Percentiles rank a stretch among this genome's conserved stretches.
phyloP scores from a whole-genome alignment of 257 asterid species.

The Nicotiana tomentosiformis region DNA sequence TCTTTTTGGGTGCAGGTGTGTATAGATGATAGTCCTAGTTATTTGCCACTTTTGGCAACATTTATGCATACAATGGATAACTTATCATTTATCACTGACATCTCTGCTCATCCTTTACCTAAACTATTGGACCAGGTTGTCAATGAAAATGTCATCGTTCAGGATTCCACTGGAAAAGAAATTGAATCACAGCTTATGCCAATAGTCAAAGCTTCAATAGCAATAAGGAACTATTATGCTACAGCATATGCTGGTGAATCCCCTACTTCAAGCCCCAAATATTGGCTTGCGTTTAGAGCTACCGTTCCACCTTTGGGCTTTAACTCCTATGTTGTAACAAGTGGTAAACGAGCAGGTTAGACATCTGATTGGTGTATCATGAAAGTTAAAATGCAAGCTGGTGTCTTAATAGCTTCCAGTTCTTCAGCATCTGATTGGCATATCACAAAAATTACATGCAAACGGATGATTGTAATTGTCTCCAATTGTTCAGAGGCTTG shows the following conservation, averaged over 20 bases:
- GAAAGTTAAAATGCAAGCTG: neutral
- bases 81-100: neutral
- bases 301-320: constrained; percentile 83
- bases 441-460: neutral
- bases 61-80: neutral
- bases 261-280: constrained; percentile 38
- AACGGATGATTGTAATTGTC: neutral
- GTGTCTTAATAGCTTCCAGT: neutral
- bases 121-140: constrained; percentile 48
- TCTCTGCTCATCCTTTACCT: neutral
- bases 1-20: neutral
- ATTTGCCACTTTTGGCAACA: neutral
- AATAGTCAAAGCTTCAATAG: constrained; percentile 49
- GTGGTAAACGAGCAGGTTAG: constrained; percentile 45
- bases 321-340: constrained; percentile 58
- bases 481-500: neutral
- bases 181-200: constrained; percentile 70
- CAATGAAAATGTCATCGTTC: constrained; percentile 48
- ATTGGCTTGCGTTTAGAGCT: constrained; percentile 82
- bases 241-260: constrained; percentile 57
- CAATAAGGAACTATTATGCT: constrained; percentile 46
- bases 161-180: constrained; percentile 67
- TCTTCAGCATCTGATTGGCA: neutral
- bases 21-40: neutral
- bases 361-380: constrained; percentile 12